Evolutionary conservation across 2,329 filamentous ascomycete genomes (phyloP).

Genomic region (Alternaria infectoria): DNA sequence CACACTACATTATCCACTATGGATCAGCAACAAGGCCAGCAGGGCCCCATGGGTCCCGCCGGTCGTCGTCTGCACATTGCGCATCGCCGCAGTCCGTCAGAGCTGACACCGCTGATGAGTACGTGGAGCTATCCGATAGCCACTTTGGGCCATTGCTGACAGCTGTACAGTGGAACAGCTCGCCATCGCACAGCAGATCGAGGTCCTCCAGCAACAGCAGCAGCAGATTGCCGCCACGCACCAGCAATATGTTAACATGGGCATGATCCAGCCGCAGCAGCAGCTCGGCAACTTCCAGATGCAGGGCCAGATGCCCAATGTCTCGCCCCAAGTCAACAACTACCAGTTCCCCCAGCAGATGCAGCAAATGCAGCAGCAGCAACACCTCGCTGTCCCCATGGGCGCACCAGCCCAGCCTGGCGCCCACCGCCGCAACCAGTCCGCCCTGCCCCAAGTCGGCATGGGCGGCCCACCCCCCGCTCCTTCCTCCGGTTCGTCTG

Average conservation of each 20-base stretch:
- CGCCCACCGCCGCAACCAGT: constrained; percentile 97
- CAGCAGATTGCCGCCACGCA: constrained; percentile 96
- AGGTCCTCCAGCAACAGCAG: constrained; percentile 95
- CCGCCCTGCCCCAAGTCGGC: constrained; percentile 88
- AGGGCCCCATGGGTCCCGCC: constrained; percentile 70
- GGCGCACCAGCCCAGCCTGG: constrained; percentile 77
- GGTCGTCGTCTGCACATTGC: constrained; percentile 96
- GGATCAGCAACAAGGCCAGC: constrained; percentile 60
- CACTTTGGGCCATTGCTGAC: constrained; percentile 29
- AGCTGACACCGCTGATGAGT: constrained; percentile 97
- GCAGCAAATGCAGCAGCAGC: constrained; percentile 59
- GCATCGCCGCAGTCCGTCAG: constrained; percentile 94
- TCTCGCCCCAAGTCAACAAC: constrained; percentile 74
- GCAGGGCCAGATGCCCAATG: constrained; percentile 78
- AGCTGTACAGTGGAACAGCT: constrained; percentile 83
- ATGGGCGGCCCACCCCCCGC: constrained; percentile 85
- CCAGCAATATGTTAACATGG: constrained; percentile 97
- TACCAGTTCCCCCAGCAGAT: constrained; percentile 83
- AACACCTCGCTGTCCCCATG: constrained; percentile 72
- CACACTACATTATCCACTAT: constrained; percentile 41
- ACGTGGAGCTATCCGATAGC: constrained; percentile 59
- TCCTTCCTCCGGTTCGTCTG: constrained; percentile 85
- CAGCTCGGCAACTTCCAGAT: constrained; percentile 64
- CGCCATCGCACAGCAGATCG: constrained; percentile 97
- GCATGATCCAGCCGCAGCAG: constrained; percentile 88